A percentile compares a stretch with the other conserved stretches of the same genome.
Conservation (phyloP, 2,329 filamentous ascomycete genomes). For the Venturia pyrina region DNA sequence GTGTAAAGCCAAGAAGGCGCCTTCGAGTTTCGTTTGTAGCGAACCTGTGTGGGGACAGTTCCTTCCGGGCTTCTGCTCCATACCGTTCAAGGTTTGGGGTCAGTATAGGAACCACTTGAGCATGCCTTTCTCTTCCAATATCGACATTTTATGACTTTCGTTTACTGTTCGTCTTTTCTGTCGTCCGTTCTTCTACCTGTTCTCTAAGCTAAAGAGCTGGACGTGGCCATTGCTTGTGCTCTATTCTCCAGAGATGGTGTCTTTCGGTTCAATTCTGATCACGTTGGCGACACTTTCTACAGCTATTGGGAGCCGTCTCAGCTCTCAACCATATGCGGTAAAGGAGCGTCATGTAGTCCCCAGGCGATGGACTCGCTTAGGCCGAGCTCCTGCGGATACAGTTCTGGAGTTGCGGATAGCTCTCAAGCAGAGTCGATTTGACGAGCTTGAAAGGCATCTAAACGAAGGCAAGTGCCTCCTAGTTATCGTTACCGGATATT, state of each 20-base stretch:
- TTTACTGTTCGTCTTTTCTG: neutral
- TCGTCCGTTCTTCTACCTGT: neutral
- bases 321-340: conserved; percentile 32
- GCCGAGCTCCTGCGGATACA: conserved; percentile 37
- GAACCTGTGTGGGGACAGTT: neutral
- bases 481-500: neutral
- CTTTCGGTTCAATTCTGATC: neutral
- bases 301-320: neutral
- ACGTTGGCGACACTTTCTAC: conserved; percentile 1
- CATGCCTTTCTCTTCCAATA: neutral
- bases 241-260: neutral
- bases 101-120: neutral
- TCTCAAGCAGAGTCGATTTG: conserved; percentile 47
- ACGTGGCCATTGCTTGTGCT: neutral
- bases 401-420: conserved; percentile 47
- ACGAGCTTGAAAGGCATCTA: conserved; percentile 46
- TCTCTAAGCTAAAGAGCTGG: neutral
- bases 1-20: neutral
- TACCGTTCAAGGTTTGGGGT: neutral
- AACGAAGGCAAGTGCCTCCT: conserved; percentile 29
- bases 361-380: conserved; percentile 38
- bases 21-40: neutral
- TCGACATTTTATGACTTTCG: neutral
- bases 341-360: conserved; percentile 49
- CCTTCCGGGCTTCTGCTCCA: neutral